These are phyloP conservation scores for Atalantia buxifolia DNA, from an alignment of 345 rosid species.

Conservation along the genomic window DNA sequence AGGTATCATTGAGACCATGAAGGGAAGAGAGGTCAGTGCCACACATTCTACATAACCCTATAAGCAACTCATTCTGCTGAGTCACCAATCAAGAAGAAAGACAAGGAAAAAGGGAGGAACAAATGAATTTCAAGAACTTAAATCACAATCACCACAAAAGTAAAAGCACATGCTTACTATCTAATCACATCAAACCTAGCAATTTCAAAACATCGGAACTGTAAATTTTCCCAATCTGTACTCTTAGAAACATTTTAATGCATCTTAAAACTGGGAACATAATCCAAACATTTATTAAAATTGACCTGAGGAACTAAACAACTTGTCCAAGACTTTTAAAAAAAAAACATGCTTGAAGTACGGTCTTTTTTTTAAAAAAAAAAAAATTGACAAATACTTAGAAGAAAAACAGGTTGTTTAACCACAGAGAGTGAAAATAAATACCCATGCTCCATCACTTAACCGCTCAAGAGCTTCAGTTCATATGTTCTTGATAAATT, in stretches of 20 bases:
- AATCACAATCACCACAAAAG: not conserved
- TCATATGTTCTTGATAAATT: slow-evolving; percentile 86
- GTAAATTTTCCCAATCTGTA: not conserved
- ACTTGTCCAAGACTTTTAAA: not conserved
- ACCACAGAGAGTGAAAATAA: not conserved
- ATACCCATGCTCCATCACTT: slow-evolving; percentile 82
- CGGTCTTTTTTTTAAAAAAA: too few relatives aligned
- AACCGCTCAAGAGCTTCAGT: slow-evolving; percentile 75
- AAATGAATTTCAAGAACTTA: not conserved
- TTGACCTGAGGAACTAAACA: not conserved
- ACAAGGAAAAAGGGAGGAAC: not conserved
- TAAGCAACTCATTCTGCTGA: not conserved
- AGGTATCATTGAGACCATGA: not conserved
- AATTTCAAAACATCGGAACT: not conserved
- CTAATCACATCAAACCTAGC: not conserved
- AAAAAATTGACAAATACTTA: not conserved
- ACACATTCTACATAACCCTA: not conserved
- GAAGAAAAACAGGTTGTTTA: not conserved
- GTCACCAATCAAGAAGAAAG: not conserved
- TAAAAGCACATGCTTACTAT: not conserved
- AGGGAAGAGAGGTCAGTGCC: not conserved
- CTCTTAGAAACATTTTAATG: not conserved
- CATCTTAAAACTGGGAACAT: not conserved
- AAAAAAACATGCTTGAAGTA: not conserved
- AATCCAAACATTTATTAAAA: not conserved